phyloP scores from a whole-genome alignment of 352 stramenopile species.

The Pythium phragmitis region DNA sequence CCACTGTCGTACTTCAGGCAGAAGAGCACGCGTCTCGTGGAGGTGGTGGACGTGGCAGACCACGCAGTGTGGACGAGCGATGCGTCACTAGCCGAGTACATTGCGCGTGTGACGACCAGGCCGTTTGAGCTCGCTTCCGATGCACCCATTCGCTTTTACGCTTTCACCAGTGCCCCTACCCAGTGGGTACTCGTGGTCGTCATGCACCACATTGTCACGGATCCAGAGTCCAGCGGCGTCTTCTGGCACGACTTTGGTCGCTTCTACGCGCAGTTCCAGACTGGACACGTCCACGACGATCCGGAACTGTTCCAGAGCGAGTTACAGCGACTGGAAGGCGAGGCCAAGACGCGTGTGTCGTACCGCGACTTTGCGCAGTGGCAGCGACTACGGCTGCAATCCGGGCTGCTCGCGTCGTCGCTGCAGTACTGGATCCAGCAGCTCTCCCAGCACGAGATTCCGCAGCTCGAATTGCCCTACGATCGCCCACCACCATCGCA shows the following conservation, averaged over 20 bases:
- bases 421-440: conserved; percentile 52
- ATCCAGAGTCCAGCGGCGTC: conserved; percentile 41
- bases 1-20: conserved; percentile 19
- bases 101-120: conserved; percentile 21
- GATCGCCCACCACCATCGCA: conserved; percentile 19
- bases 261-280: conserved; percentile 24
- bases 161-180: conserved; percentile 10
- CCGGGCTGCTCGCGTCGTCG: conserved; percentile 30
- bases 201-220: conserved; percentile 60
- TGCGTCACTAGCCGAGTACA: conserved; percentile 20
- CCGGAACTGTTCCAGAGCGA: conserved; percentile 4
- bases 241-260: conserved; percentile 45
- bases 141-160: conserved; percentile 41
- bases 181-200: conserved; percentile 40
- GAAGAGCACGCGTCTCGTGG: background rate
- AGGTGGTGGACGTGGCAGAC: background rate
- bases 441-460: conserved; percentile 22
- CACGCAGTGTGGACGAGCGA: background rate
- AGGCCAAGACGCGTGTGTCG: conserved; percentile 17
- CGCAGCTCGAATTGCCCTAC: conserved; percentile 43
- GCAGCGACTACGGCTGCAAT: conserved; percentile 40
- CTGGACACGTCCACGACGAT: background rate
- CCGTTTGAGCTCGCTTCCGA: conserved; percentile 42
- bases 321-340: background rate
- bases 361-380: conserved; percentile 55